Percentiles rank a stretch among this genome's conserved stretches.
phyloP scores from a whole-genome alignment of 768 basidiomycete species.

The Boletus rex-veris region DNA sequence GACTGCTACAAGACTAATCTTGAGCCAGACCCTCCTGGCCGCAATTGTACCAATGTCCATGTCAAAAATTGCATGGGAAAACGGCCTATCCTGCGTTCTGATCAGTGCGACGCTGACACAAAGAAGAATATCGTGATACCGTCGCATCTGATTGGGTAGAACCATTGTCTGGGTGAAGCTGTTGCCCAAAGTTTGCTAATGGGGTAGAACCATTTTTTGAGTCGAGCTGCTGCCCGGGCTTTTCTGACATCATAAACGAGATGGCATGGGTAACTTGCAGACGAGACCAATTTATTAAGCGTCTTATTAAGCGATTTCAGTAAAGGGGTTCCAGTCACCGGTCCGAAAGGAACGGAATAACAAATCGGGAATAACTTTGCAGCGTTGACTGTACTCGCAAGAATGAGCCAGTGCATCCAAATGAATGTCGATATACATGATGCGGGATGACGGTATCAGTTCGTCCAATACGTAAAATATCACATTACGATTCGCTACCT shows the following conservation, averaged over 20 bases:
- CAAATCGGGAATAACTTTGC: not conserved
- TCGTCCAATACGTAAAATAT: constrained; percentile 30
- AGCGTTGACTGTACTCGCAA: not conserved
- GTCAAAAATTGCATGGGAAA: constrained; percentile 30
- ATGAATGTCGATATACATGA: constrained; percentile 27
- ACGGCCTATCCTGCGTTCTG: constrained; percentile 21
- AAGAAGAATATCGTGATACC: constrained; percentile 5
- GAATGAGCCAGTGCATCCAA: constrained; percentile 8
- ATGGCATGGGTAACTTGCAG: not conserved
- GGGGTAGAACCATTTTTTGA: not conserved
- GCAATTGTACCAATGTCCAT: constrained; percentile 24
- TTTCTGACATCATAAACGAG: constrained; percentile 1
- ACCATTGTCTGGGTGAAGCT: not conserved
- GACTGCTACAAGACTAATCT: constrained; percentile 35
- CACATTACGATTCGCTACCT: constrained; percentile 28
- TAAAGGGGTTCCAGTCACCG: not conserved
- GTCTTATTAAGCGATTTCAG: not conserved
- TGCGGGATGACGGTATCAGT: constrained; percentile 21
- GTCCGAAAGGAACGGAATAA: not conserved
- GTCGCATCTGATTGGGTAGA: not conserved
- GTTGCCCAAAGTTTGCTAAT: not conserved
- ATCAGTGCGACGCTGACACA: constrained; percentile 5
- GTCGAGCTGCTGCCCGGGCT: not conserved
- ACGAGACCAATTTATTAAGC: constrained; percentile 20
- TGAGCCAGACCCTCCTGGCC: constrained; percentile 41